phyloP scores from a whole-genome alignment of 164 flowering plant species.

The Dillenia turbinata region DNA sequence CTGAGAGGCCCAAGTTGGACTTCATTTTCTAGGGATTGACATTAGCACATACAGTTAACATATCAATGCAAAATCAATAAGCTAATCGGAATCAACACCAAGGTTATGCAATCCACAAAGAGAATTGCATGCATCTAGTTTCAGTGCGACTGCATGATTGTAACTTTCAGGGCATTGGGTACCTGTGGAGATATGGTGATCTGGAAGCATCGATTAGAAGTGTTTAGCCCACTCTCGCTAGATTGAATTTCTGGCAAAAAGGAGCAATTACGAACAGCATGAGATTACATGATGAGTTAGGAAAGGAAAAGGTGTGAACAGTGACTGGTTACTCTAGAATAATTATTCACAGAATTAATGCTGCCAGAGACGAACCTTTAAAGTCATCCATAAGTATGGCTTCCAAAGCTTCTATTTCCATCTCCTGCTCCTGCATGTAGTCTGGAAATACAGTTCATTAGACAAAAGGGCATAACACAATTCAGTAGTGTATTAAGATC shows the following conservation, averaged over 20 bases:
- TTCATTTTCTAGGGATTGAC: too few species aligned
- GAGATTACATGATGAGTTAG: background rate
- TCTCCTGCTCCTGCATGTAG: slow-evolving; percentile 84
- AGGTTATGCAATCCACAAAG: too few species aligned
- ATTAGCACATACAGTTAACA: too few species aligned
- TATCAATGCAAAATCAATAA: too few species aligned
- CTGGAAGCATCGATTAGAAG: slow-evolving; percentile 76
- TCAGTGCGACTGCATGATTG: too few species aligned
- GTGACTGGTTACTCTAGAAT: too few species aligned
- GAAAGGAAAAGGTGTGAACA: background rate
- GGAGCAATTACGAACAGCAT: background rate
- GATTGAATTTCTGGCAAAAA: slow-evolving; percentile 72
- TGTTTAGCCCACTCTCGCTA: slow-evolving; percentile 72
- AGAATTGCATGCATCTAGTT: too few species aligned
- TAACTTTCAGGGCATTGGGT: background rate
- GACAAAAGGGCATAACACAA: too few species aligned
- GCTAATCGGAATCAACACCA: too few species aligned
- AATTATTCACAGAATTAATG: too few species aligned
- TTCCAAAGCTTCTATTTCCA: slow-evolving; percentile 96
- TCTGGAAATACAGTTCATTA: slow-evolving; percentile 32
- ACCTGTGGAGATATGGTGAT: slow-evolving; percentile 76
- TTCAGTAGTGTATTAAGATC: too few species aligned
- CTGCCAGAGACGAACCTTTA: slow-evolving; percentile 44
- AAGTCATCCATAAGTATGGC: slow-evolving; percentile 96
- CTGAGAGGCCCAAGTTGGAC: too few species aligned